Evolutionary conservation across 176 grass and related monocot genomes (phyloP), one percentile per base, ranked within the genome.

Genomic region (Cenchrus purpureus): DNA sequence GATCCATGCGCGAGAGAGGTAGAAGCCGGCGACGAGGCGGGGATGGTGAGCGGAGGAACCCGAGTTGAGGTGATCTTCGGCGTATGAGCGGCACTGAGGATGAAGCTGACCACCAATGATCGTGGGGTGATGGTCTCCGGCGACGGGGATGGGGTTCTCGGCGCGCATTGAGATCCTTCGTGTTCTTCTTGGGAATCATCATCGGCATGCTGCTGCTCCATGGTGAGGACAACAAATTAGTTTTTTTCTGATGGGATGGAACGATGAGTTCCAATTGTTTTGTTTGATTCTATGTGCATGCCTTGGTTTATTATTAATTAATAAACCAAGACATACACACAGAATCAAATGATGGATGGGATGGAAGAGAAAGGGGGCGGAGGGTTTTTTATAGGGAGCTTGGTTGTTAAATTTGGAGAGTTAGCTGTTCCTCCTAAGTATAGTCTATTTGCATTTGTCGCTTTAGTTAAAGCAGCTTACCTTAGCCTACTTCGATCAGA

Each of bases 41-140:
- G 86, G 65, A 88, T 76, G 12, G 53, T 70, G 1, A 88, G 73
- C 7, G 79, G 19, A 88, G 73, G 79, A 88, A 87, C 17, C 86
- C 86, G 3, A 87, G 72, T 2, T 82, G 0, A 87, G 54, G 28
- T 87, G 44, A 87, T 60, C 72, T 87, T 87, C 86, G 63, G 86
- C 86, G 6, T n/a, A n/a, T n/a, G n/a, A n/a, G n/a, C 50, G 16
- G 12, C 31, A 2, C 72, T 17, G 2, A 87, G 72, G 63, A 87
- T 25, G 10, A 87, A 2, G 72, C 86, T 87, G 14, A 82, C 79
- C 71, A 14, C 72, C 73, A 87, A 2, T 0, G 86, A 70, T 1
- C 79, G 79, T 2, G 3, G 13, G 7, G 72, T 87, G 45, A 87
- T 77, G 0, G 79, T 82, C 54, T 87, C 72, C 2, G 44, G 10